These are phyloP conservation scores for Kodamaea restingae DNA, from an alignment of 805 yeast genomes.

Conservation along the genomic window DNA sequence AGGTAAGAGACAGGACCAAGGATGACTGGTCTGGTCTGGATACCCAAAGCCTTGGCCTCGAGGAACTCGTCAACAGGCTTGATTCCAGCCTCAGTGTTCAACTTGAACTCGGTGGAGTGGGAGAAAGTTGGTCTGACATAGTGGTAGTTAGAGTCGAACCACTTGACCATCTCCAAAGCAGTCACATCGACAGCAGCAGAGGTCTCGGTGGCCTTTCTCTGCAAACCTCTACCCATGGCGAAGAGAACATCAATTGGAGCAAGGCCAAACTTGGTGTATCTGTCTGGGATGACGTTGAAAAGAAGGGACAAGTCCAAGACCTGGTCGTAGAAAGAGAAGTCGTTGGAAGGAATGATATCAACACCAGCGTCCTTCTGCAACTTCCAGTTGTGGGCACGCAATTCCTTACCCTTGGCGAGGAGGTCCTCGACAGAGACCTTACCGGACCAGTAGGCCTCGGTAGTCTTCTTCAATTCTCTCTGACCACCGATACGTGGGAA, in stretches of 20 bases:
- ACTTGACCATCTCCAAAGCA: conserved; percentile 98
- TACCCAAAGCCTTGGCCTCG: conserved; percentile 95
- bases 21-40: conserved; percentile 95
- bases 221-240: conserved; percentile 99
- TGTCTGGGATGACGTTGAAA: conserved; percentile 94
- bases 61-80: conserved; percentile 97
- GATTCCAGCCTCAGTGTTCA: conserved; percentile 64
- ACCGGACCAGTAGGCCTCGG: conserved; percentile 99
- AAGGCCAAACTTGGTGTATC: conserved; percentile 89
- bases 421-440: conserved; percentile 85
- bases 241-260: conserved; percentile 87
- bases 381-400: conserved; percentile 97
- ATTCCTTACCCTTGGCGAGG: conserved; percentile 87
- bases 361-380: conserved; percentile 96
- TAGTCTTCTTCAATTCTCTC: conserved; percentile 98
- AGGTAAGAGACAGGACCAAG: conserved; percentile 96
- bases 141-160: conserved; percentile 99
- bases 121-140: conserved; percentile 99
- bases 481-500: conserved; percentile 99
- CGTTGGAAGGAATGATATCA: conserved; percentile 94
- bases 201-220: conserved; percentile 88
- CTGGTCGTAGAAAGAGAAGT: conserved; percentile 97
- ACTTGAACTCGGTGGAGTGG: conserved; percentile 90
- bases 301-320: conserved; percentile 87
- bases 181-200: conserved; percentile 93